Evolutionary conservation across 306 rosid genomes (phyloP), one percentile per base, ranked within the genome.

Genomic region (Casuarina equisetifolia): DNA sequence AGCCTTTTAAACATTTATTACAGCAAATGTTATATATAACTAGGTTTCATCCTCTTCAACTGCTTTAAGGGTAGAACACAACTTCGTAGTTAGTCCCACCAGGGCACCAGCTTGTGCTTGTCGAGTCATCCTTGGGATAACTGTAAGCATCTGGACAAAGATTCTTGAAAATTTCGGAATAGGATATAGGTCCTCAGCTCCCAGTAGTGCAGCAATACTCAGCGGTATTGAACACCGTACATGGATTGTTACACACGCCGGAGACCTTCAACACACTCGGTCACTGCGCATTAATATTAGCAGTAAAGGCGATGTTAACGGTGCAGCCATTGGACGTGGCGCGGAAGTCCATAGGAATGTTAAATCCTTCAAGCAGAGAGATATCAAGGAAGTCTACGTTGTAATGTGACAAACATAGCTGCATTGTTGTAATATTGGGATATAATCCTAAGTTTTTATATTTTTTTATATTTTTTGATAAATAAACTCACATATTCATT

Each of bases 151-250:
- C 77, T 0, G 39, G 81, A 63, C 88, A 85, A 46, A 66, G 46
- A 0, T 0, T 2, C 74, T 81, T 85, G 42, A 85, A 85, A 51
- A 53, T 81, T 74, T 11, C 75, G 0, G 88, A 85, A 1, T 2
- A 74, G 4, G 25, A 0, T 1, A 85, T 81, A 25, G 83, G 69
- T 0, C 39, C 38, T 61, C 88, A 81, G 0, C 0, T 64, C 0
- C 88, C 84, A 13, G 78, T 57, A 38, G 68, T 81, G n/a, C 88
- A 81, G 16, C 85, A 85, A 62, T 78, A 85, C 49, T 74, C 3
- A 45, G 78, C 45, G 7, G 83, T 85, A n/a, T 39, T 75, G 49
- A 81, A 85, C 20, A 85, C 85, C 0, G 85, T 82, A 38, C 88
- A 85, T 0, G 86, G 79, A 19, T 79, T 78, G 32, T 82, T 66